phyloP scores from a whole-genome alignment of 1,284 basidiomycete species.

The Agaricales sp. region DNA sequence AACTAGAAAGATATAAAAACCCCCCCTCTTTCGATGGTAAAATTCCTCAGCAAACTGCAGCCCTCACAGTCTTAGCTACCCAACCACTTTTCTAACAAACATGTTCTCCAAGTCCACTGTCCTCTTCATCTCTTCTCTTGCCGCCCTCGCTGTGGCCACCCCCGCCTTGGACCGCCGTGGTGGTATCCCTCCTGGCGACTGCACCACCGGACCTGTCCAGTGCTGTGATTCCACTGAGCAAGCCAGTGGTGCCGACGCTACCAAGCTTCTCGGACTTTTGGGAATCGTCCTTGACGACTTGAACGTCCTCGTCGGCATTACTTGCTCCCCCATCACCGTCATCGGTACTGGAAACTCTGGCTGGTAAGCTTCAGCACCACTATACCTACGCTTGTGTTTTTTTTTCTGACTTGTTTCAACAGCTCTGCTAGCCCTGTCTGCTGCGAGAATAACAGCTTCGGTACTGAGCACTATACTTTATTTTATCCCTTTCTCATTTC shows the following conservation, averaged over 20 bases:
- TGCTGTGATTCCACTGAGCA: not conserved
- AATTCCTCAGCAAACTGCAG: not conserved
- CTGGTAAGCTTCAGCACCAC: not conserved
- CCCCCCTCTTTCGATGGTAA: constrained; percentile 5
- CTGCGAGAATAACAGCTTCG: constrained; percentile 4
- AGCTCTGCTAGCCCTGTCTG: constrained; percentile 1
- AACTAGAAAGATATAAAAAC: constrained; percentile 8
- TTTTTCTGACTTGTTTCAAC: not conserved
- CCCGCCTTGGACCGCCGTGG: constrained; percentile 5
- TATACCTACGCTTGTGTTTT: too few species aligned
- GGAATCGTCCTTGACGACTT: constrained; percentile 1
- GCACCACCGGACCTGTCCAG: constrained; percentile 17
- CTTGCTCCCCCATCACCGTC: constrained; percentile 1
- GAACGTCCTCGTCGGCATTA: constrained; percentile 1
- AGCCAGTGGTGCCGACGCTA: not conserved
- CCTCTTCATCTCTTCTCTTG: constrained; percentile 14
- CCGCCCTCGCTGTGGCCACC: constrained; percentile 17
- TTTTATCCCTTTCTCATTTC: not conserved
- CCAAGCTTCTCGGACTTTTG: not conserved
- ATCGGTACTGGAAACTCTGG: not conserved
- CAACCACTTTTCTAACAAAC: constrained; percentile 2
- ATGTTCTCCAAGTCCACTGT: constrained; percentile 19
- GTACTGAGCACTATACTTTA: constrained; percentile 3
- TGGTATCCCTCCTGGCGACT: constrained; percentile 10
- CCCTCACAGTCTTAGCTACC: not conserved